Evolutionary conservation across 2,329 filamentous ascomycete genomes (phyloP).

Genomic region (Emergomyces pasteurianus): DNA sequence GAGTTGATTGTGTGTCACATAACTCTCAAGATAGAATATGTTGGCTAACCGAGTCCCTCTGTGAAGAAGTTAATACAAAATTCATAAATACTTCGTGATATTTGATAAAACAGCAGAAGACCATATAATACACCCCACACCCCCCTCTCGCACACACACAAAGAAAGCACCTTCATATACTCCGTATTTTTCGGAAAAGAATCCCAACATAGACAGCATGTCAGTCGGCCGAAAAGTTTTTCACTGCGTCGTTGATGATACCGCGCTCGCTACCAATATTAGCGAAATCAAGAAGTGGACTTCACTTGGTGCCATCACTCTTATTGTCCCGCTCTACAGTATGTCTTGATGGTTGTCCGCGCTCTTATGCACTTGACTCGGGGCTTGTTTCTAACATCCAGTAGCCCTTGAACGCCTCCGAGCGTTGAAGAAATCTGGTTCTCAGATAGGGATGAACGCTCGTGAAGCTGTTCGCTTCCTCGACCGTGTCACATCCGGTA

Average conservation of each 20-base stretch:
- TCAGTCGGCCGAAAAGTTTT: slow-evolving; percentile 35
- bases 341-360: slow-evolving; percentile 11
- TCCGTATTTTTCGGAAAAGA: neutral
- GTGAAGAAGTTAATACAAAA: slow-evolving; percentile 1
- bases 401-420: slow-evolving; percentile 37
- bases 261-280: slow-evolving; percentile 40
- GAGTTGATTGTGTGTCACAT: neutral
- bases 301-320: slow-evolving; percentile 36
- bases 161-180: neutral
- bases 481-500: slow-evolving; percentile 38
- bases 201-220: slow-evolving; percentile 16
- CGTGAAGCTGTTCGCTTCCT: slow-evolving; percentile 41
- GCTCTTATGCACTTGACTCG: neutral
- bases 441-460: slow-evolving; percentile 38
- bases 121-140: neutral
- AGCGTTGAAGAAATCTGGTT: slow-evolving; percentile 33
- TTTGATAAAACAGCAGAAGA: neutral
- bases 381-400: slow-evolving; percentile 6
- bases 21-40: neutral
- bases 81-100: neutral
- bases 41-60: neutral
- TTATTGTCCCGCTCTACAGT: slow-evolving; percentile 43
- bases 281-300: slow-evolving; percentile 43
- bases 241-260: slow-evolving; percentile 43
- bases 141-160: too few species aligned